Base-by-base conservation (phyloP, 441 rosid genomes). In the Syzygium malaccense region DNA sequence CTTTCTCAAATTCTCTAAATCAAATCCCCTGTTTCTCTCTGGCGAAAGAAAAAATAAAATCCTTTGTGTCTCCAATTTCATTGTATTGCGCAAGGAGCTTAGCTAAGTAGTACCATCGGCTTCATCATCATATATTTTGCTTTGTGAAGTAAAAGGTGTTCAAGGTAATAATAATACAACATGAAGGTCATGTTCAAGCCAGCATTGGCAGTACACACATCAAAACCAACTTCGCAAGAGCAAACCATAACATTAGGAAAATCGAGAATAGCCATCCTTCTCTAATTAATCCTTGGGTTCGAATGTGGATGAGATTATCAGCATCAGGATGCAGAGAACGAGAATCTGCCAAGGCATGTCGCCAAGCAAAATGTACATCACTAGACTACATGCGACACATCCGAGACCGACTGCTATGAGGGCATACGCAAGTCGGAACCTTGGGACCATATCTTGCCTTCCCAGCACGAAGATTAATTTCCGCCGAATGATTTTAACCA, bases 21-120 rank as follows among this genome's bases (percentile, higher is more conserved):
- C 32, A 13, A 60, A 60, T 60, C 32, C 18, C 66, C 0, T 0
- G 0, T 60, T 60, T 28, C 8, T 60, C 2, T 28, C 0, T 28
- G 7, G 30, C 18, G 5, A 60, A 28, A 28, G 32, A 13, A 60
- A 0, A 28, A 13, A 58, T 26, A 60, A 54, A 54, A 28, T 60
- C 18, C 66, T 4, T 14, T 60, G 32, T 6, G 13, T 60, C 17
- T 60, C 18, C 32, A 60, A 60, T 58, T 28, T 58, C n/a, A 0
- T 58, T 60, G 32, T 60, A 13, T 60, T 60, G 66, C 18, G 28
- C 32, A 3, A 13, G 17, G 66, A 60, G 28, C 66, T 60, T 28
- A 60, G 28, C 66, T 6, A 60, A 60, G 66, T 60, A 60, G 1
- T 60, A 60, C 32, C 66, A 0, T 28, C n/a, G 4, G 32, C 66